Evolutionary conservation across 108 stramenopile species (phyloP).

Genomic region (Aurantiochytrium sp.): DNA sequence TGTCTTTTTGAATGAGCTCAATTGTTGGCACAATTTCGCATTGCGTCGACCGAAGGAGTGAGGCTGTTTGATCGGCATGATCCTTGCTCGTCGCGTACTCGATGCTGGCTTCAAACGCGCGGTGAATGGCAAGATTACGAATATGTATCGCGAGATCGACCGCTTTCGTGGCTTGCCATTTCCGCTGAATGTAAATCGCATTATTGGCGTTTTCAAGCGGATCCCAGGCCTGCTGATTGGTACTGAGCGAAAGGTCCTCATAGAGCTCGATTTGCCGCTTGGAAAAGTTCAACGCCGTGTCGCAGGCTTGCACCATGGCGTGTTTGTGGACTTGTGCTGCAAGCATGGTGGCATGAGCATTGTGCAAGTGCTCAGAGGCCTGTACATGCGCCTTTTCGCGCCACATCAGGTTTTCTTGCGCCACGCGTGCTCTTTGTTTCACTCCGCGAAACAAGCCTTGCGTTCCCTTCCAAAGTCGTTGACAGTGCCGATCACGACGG

Average conservation of each 20-base stretch:
- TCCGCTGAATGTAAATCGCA: background rate
- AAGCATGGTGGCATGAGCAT: background rate
- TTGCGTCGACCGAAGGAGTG: background rate
- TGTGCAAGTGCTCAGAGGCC: background rate
- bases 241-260: background rate
- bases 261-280: constrained; percentile 6
- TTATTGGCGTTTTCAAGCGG: background rate
- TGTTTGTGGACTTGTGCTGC: background rate
- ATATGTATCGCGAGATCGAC: background rate
- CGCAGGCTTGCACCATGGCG: background rate
- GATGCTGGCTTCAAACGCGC: background rate
- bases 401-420: background rate
- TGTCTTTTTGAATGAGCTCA: background rate
- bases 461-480: background rate
- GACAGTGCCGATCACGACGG: background rate
- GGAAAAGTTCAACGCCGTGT: background rate
- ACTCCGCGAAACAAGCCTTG: background rate
- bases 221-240: background rate
- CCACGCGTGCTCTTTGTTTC: background rate
- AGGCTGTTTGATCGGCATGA: background rate
- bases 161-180: constrained; percentile 12
- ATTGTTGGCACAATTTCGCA: background rate
- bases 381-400: background rate
- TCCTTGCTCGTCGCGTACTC: background rate
- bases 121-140: background rate